phyloP scores from a whole-genome alignment of 257 asterid genomes.

The Nicotiana tabacum region DNA sequence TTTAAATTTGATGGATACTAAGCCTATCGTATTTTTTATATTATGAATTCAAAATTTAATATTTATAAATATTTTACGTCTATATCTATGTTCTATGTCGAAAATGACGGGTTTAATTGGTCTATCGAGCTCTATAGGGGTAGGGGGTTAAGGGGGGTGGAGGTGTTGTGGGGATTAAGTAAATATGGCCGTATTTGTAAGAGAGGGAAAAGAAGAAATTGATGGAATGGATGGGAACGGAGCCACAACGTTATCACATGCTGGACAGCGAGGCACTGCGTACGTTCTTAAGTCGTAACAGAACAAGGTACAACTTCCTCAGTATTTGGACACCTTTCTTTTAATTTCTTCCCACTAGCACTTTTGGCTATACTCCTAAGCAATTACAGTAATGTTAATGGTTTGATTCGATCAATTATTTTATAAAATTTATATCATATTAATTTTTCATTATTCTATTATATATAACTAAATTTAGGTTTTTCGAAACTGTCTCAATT shows the following conservation, averaged over 20 bases:
- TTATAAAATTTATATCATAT: no score
- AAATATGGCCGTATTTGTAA: slow-evolving; percentile 4
- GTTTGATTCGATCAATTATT: no score
- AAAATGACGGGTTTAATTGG: neutral
- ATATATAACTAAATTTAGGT: no score
- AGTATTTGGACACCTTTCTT: slow-evolving; percentile 43
- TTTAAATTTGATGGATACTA: neutral
- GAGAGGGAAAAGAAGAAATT: slow-evolving; percentile 1
- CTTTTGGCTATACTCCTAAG: neutral
- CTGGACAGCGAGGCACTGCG: slow-evolving; percentile 61
- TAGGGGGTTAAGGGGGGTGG: neutral
- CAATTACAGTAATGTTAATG: no score
- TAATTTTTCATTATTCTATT: no score
- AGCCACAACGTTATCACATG: slow-evolving; percentile 56
- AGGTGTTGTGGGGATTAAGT: neutral
- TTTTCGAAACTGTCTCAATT: no score
- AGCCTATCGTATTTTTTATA: no score
- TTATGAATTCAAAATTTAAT: no score
- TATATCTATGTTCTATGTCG: neutral
- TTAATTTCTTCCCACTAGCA: neutral
- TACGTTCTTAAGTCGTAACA: slow-evolving; percentile 24
- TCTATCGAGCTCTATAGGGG: neutral
- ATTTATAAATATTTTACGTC: no score
- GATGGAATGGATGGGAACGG: slow-evolving; percentile 26
- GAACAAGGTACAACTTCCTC: slow-evolving; percentile 49